Evolutionary conservation across 352 stramenopile genomes (phyloP).

Genomic region (Thalassiosira livingstoniorum): DNA sequence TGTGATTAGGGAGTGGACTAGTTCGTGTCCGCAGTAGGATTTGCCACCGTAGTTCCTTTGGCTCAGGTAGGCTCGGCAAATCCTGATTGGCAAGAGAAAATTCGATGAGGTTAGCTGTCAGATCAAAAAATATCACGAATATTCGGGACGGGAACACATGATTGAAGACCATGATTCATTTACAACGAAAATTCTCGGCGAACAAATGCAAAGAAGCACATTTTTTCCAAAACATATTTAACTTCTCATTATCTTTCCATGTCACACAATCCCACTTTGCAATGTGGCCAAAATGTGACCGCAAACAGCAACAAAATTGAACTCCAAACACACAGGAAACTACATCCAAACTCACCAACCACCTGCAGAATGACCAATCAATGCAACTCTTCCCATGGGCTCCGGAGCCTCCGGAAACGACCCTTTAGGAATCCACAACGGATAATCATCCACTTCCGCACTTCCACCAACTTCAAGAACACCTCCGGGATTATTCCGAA

Average conservation of each 20-base stretch:
- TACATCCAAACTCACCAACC: slow-evolving; percentile 50
- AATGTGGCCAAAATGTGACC: too few species aligned
- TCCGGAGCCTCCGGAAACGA: slow-evolving; percentile 57
- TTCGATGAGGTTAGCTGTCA: neutral
- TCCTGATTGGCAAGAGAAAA: slow-evolving; percentile 32
- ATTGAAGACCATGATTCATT: too few species aligned
- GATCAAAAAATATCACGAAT: too few species aligned
- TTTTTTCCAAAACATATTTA: too few species aligned
- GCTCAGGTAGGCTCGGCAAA: slow-evolving; percentile 71
- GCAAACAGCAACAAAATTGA: too few species aligned
- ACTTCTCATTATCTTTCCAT: too few species aligned
- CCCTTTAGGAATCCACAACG: slow-evolving; percentile 67
- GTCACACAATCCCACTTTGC: too few species aligned
- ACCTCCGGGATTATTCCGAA: slow-evolving; percentile 76
- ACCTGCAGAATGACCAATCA: slow-evolving; percentile 79
- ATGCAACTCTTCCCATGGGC: slow-evolving; percentile 60
- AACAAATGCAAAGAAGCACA: too few species aligned
- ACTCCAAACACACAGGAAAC: neutral
- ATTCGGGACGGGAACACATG: too few species aligned
- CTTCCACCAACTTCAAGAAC: slow-evolving; percentile 73
- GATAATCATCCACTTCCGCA: slow-evolving; percentile 72
- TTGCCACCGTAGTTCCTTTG: slow-evolving; percentile 73
- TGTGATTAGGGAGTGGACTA: slow-evolving; percentile 76
- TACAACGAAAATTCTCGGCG: too few species aligned
- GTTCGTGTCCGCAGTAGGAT: slow-evolving; percentile 59